Conservation (phyloP, 768 basidiomycete species). For the Lactarius indigo region DNA sequence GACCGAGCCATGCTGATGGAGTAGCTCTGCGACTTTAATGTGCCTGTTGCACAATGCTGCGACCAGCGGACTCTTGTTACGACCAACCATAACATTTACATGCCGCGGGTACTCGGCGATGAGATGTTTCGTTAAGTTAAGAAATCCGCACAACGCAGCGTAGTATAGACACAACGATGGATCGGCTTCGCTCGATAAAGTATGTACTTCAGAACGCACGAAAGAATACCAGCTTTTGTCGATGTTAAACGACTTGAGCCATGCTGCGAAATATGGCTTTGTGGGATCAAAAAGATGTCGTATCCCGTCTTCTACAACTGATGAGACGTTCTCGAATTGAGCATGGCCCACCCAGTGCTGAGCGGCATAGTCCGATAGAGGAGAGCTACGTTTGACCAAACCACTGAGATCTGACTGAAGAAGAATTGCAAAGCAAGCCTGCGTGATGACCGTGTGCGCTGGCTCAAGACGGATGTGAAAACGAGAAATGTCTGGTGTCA, state of each 20-base stretch:
- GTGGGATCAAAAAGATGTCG: not conserved
- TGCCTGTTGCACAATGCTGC: not conserved
- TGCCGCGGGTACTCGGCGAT: no score
- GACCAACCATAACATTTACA: no score
- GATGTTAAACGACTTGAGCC: not conserved
- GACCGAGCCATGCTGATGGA: not conserved
- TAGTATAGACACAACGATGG: no score
- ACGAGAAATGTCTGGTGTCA: not conserved
- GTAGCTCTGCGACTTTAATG: not conserved
- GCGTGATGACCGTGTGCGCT: no score
- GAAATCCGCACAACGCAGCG: no score
- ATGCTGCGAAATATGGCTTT: no score
- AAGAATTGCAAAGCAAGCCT: no score
- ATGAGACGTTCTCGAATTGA: not conserved
- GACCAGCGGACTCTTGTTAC: not conserved
- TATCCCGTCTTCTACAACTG: not conserved
- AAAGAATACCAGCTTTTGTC: not conserved
- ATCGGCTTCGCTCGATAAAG: not conserved
- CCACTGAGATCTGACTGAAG: no score
- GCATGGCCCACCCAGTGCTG: not conserved
- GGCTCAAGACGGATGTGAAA: no score
- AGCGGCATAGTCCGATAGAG: not conserved
- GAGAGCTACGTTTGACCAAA: not conserved
- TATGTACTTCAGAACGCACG: no score
- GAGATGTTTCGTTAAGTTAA: no score